Evolutionary conservation across 345 rosid species (phyloP).

Genomic region (Dovyalis caffra): DNA sequence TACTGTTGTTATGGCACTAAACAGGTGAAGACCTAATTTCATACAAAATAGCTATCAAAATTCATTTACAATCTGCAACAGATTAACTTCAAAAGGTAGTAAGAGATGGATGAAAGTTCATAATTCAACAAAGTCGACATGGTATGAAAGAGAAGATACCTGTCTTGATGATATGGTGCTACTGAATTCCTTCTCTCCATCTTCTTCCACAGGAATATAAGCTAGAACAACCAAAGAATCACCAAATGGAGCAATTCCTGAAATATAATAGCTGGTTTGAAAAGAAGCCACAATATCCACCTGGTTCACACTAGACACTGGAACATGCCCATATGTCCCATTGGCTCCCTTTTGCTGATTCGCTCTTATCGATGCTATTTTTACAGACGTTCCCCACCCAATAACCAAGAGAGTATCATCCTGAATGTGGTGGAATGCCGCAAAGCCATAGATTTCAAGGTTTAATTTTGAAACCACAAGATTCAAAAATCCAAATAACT

Average conservation of each 20-base stretch:
- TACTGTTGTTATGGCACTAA: background rate
- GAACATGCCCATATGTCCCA: constrained; percentile 59
- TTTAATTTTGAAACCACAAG: background rate
- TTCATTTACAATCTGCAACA: background rate
- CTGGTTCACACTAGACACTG: constrained; percentile 61
- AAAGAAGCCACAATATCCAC: constrained; percentile 98
- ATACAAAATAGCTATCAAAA: background rate
- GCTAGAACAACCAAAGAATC: constrained; percentile 98
- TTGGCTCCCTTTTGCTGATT: constrained; percentile 55
- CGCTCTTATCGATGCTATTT: constrained; percentile 84
- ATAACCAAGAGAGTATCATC: constrained; percentile 90
- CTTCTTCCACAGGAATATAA: constrained; percentile 78
- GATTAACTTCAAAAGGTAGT: background rate
- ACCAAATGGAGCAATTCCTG: constrained; percentile 99
- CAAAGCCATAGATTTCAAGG: constrained; percentile 10
- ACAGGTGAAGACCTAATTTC: background rate
- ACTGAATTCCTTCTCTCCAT: constrained; percentile 76
- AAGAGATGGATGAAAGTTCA: constrained; percentile 1
- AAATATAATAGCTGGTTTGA: constrained; percentile 95
- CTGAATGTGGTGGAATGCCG: constrained; percentile 37
- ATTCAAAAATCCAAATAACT: background rate
- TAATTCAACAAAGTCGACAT: background rate
- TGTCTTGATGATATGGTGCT: constrained; percentile 69
- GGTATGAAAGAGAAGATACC: constrained; percentile 39
- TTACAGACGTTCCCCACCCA: constrained; percentile 94